Evolutionary conservation across 345 rosid genomes (phyloP), one percentile per base, ranked within the genome.

Genomic region (Salix dunnii): DNA sequence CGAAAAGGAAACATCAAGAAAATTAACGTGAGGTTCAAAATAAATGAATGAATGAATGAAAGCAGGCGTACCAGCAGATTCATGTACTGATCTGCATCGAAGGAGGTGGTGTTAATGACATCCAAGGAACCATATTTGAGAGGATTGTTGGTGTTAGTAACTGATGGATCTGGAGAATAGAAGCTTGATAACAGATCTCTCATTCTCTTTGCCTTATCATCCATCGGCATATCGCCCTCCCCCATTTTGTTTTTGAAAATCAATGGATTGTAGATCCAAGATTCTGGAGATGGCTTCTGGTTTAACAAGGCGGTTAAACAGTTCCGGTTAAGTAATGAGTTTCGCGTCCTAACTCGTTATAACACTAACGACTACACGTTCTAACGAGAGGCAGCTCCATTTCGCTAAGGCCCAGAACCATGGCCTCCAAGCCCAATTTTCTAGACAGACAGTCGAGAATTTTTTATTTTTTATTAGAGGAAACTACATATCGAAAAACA

Each of bases 151-250:
- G 91, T 46, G 10, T 23, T 10, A 4, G 91, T 67, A 64, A 85
- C 65, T n/a, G 97, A 85, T 84, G 95, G 98, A 87, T 91, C 97
- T 11, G 98, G 97, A 79, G 94, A 82, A 84, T 96, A 96, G 84
- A 96, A 96, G 89, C 98, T 96, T 71, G 98, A 91, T 20, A 96
- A 77, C 82, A 96, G 96, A 92, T 96, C 99, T 82, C 99, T 91
- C 97, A 87, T 96, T 78, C 99, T 88, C 95, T 92, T 96, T 70
- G 99, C 99, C 85, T 96, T 96, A 66, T 94, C 99, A 69, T 96
- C 99, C 97, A 91, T 42, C 12, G 93, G 97, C 72, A 75, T 88
- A 62, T 87, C 93, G 63, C 87, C 97, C n/a, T 83, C 85, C 49
- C 68, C 93, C 89, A 90, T 91, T 85, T 80, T 76, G 28, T n/a